Conservation (phyloP, 768 basidiomycete genomes). For the Xanthoconium purpureum region DNA sequence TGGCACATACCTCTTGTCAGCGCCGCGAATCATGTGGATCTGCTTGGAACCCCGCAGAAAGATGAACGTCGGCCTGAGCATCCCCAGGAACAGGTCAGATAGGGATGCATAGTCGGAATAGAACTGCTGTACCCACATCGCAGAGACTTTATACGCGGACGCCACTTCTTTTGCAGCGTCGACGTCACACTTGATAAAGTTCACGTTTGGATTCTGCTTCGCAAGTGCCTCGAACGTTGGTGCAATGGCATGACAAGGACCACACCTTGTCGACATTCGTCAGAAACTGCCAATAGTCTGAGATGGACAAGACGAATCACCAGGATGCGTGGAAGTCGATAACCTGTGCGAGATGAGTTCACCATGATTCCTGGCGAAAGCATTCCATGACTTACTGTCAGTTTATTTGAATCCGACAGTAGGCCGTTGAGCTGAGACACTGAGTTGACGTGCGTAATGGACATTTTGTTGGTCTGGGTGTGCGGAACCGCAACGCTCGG, state of each 20-base stretch:
- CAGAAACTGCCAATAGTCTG: constrained; percentile 6
- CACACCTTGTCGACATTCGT: constrained; percentile 55
- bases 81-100: not conserved
- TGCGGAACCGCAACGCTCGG: not conserved
- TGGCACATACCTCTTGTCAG: constrained; percentile 55
- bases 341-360: constrained; percentile 44
- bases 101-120: not conserved
- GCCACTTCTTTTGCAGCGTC: constrained; percentile 72
- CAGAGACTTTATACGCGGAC: constrained; percentile 55
- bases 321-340: constrained; percentile 88
- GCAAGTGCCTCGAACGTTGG: constrained; percentile 70
- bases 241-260: constrained; percentile 81
- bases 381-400: constrained; percentile 46
- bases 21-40: constrained; percentile 72
- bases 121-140: constrained; percentile 53
- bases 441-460: constrained; percentile 62
- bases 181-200: constrained; percentile 83
- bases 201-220: constrained; percentile 63
- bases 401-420: constrained; percentile 57
- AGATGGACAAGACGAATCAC: constrained; percentile 36
- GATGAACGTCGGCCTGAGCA: constrained; percentile 75
- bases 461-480: constrained; percentile 34
- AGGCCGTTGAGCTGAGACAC: constrained; percentile 60
- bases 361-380: not conserved
- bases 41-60: constrained; percentile 67